Evolutionary conservation across 257 asterid genomes (phyloP).

Genomic region (Capsicum baccatum): DNA sequence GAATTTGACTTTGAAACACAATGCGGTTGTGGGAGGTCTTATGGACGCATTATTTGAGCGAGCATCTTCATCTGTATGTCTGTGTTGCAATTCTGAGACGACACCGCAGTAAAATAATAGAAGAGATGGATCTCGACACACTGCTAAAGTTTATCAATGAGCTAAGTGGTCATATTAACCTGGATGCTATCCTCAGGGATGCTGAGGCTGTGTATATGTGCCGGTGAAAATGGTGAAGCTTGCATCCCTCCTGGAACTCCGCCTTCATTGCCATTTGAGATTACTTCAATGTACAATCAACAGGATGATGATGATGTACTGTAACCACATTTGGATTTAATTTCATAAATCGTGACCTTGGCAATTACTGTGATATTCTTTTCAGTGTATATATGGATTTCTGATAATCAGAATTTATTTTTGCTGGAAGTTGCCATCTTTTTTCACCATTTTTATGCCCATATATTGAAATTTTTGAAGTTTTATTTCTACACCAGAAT

Average conservation of each 20-base stretch:
- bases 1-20: conserved; percentile 86
- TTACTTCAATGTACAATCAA: conserved; percentile 68
- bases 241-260: conserved; percentile 97
- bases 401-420: neutral
- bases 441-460: neutral
- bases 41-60: conserved; percentile 88
- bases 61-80: conserved; percentile 88
- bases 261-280: conserved; percentile 83
- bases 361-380: conserved; percentile 15
- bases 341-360: neutral
- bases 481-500: neutral
- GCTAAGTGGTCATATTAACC: conserved; percentile 83
- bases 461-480: neutral
- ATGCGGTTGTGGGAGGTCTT: conserved; percentile 91
- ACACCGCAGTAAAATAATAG: conserved; percentile 75
- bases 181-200: conserved; percentile 79
- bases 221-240: conserved; percentile 95
- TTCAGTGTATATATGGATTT: conserved; percentile 19
- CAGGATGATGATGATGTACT: conserved; percentile 54
- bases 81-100: conserved; percentile 87
- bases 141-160: conserved; percentile 92
- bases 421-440: neutral
- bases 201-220: conserved; percentile 93
- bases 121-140: conserved; percentile 93
- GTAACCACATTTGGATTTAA: conserved; percentile 35